Evolutionary conservation across 2,329 filamentous ascomycete species (phyloP).

Genomic region (Alternaria brassicae): DNA sequence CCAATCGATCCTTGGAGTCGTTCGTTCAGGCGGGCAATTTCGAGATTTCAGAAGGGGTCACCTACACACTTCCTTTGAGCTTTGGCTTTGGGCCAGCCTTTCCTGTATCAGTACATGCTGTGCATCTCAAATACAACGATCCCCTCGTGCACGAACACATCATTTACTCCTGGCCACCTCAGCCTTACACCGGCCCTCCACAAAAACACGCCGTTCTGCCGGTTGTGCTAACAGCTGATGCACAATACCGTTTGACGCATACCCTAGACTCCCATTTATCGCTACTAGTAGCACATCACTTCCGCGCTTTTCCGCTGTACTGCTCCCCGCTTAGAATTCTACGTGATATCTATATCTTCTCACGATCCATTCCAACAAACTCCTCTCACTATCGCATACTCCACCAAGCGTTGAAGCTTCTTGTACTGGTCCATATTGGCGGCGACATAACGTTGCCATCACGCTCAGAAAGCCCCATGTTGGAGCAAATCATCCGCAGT

Average conservation of each 20-base stretch:
- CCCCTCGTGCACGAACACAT: constrained; percentile 44
- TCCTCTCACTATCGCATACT: constrained; percentile 34
- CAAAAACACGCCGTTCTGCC: constrained; percentile 47
- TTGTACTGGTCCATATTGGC: constrained; percentile 50
- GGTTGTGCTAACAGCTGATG: constrained; percentile 36
- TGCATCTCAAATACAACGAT: constrained; percentile 29
- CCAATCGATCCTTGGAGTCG: constrained; percentile 34
- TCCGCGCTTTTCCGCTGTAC: constrained; percentile 46
- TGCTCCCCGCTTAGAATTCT: constrained; percentile 44
- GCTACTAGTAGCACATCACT: constrained; percentile 43
- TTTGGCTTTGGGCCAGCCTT: constrained; percentile 47
- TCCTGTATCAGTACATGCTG: constrained; percentile 32
- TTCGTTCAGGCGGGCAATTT: constrained; percentile 32
- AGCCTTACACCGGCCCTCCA: constrained; percentile 13
- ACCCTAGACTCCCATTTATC: constrained; percentile 43
- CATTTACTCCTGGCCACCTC: constrained; percentile 49
- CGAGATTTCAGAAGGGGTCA: constrained; percentile 21
- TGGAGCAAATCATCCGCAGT: constrained; percentile 27
- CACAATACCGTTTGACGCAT: constrained; percentile 25
- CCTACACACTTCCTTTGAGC: constrained; percentile 41
- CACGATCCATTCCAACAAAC: constrained; percentile 27
- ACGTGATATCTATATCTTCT: constrained; percentile 45
- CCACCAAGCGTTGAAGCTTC: constrained; percentile 46
- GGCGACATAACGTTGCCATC: constrained; percentile 45
- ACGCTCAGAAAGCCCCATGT: constrained; percentile 18